Evolutionary conservation across 345 rosid genomes (phyloP), one percentile per base, ranked within the genome.

Genomic region (Eucalyptus regnans): DNA sequence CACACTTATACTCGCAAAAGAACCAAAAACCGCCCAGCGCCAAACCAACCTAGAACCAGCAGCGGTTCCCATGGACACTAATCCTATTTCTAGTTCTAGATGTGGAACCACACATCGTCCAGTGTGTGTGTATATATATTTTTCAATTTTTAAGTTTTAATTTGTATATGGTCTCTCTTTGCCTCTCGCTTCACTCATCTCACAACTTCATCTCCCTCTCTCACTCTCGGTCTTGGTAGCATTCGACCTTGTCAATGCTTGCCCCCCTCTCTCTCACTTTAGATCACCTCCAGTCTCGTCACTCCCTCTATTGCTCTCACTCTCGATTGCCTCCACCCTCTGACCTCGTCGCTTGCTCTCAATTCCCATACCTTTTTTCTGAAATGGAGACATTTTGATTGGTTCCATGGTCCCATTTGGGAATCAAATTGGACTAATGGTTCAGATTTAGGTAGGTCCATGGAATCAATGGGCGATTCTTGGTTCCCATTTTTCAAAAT

Each of bases 21-120:
- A 56, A 23, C 29, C 62, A 56, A 56, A 23, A 23, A 23, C 13
- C 1, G 1, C 5, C 13, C 0, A 9, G 1, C 0, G 1, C 25
- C 58, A 20, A 18, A 52, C 25, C 25, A 52, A 52, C 58, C 58
- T 52, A 9, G 0, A 52, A 52, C 25, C 0, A 20, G 0, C 2
- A 1, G 2, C 0, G 1, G 2, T 52, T 52, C 58, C 58, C 58
- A 52, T 52, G 23, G 58, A 52, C 7, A 52, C 25, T 18, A 52
- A 52, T 52, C 25, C 58, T 52, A 20, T 52, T 52, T 20, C 58
- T 52, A 52, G 6, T 56, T 23, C 29, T 56, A 56, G 13, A 3
- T 20, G 6, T 22, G 12, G 27, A 56, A 23, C 12, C 29, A 56
- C 58, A 52, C 58, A 52, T 18, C 1, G 0, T 52, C 58, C 2